Percentiles rank a stretch among this genome's conserved stretches.
phyloP scores from a whole-genome alignment of 495 filamentous ascomycete genomes.

The Penicillium nucicola region DNA sequence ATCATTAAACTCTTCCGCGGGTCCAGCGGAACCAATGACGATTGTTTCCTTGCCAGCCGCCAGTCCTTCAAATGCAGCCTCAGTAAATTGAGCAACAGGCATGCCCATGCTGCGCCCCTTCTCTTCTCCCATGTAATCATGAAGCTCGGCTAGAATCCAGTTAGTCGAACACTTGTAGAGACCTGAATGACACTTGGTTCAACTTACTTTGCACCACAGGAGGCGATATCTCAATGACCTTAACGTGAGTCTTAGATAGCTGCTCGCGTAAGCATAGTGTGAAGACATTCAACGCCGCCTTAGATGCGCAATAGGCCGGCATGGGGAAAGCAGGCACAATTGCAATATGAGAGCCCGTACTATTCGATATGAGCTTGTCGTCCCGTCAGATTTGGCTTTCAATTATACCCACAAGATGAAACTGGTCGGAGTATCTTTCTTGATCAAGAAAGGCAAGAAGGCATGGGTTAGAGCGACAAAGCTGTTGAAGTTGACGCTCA shows the following conservation, averaged over 20 bases:
- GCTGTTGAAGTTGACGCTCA: conserved; percentile 63
- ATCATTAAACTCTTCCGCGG: conserved; percentile 27
- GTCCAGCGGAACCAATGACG: conserved; percentile 26
- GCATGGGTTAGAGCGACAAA: conserved; percentile 55
- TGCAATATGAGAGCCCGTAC: conserved; percentile 41
- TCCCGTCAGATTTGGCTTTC: too few species aligned
- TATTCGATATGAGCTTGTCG: not conserved
- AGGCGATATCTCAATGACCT: conserved; percentile 63
- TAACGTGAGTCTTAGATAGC: conserved; percentile 47
- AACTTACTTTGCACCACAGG: conserved; percentile 60
- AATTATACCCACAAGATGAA: conserved; percentile 27
- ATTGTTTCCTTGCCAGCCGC: conserved; percentile 46
- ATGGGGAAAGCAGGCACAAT: conserved; percentile 37
- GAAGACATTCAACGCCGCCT: conserved; percentile 45
- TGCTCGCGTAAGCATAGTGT: conserved; percentile 57
- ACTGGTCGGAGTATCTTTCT: conserved; percentile 30
- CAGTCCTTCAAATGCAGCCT: conserved; percentile 54
- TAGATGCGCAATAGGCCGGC: conserved; percentile 41
- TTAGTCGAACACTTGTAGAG: not conserved
- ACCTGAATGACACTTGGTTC: too few species aligned
- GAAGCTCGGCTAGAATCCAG: conserved; percentile 32
- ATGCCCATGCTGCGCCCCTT: conserved; percentile 52
- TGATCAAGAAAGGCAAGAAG: conserved; percentile 58
- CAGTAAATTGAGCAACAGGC: conserved; percentile 55
- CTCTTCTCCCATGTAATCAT: conserved; percentile 38